phyloP scores from a whole-genome alignment of 805 yeast species.

The Starmerella floricola region DNA sequence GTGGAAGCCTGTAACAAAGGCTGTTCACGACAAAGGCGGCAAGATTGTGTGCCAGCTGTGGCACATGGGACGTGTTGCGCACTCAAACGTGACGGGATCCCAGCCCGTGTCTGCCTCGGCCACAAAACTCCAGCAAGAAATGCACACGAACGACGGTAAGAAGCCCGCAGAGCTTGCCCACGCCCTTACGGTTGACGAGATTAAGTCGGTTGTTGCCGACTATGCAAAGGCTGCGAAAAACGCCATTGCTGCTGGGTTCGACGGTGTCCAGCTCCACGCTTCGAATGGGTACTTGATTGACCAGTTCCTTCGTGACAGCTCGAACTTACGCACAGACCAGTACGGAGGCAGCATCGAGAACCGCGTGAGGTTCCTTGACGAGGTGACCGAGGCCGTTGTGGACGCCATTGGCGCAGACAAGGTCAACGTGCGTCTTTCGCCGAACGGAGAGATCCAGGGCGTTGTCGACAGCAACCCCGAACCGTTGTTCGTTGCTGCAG shows the following conservation, averaged over 20 bases:
- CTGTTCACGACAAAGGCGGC: conserved; percentile 24
- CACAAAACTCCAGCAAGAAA: not conserved
- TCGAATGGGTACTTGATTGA: conserved; percentile 51
- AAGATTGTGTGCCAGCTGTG: conserved; percentile 18
- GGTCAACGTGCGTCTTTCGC: conserved; percentile 35
- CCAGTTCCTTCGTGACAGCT: conserved; percentile 35
- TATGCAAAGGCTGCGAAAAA: conserved; percentile 42
- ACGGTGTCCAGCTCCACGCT: conserved; percentile 53
- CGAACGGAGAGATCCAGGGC: conserved; percentile 23
- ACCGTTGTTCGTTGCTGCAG: conserved; percentile 27
- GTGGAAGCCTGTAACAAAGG: conserved; percentile 30
- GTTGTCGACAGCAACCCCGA: conserved; percentile 26
- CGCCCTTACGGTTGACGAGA: conserved; percentile 36
- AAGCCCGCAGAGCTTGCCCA: conserved; percentile 22
- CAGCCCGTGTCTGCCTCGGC: conserved; percentile 14
- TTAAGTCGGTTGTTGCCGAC: conserved; percentile 34
- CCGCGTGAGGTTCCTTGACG: conserved; percentile 39
- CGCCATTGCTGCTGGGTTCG: conserved; percentile 44
- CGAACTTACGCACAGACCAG: conserved; percentile 45
- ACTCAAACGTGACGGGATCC: conserved; percentile 12
- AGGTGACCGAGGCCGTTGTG: conserved; percentile 40
- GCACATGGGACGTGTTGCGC: conserved; percentile 20
- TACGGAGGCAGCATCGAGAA: conserved; percentile 54
- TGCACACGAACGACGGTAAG: conserved; percentile 14
- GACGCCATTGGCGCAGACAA: conserved; percentile 42